A percentile compares a stretch with the other conserved stretches of the same genome.
phyloP scores from a whole-genome alignment of 768 basidiomycete genomes.

The Atractiella rhizophila region DNA sequence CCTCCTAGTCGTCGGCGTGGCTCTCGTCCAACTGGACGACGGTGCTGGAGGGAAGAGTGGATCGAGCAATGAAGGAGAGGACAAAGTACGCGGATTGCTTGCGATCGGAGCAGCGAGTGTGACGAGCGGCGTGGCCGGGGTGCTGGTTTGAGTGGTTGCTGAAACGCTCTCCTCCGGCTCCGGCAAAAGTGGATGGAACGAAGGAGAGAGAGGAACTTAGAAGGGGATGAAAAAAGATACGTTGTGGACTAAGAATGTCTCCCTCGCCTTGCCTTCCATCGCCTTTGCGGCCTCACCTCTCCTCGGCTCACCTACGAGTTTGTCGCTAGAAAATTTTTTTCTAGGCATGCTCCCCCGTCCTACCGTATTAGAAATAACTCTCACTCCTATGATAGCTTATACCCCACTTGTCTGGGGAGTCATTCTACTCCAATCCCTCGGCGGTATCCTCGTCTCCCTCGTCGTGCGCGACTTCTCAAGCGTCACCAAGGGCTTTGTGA shows the following conservation, averaged over 20 bases:
- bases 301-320: background rate
- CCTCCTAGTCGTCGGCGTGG: conserved; percentile 48
- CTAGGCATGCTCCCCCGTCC: background rate
- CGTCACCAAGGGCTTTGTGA: conserved; percentile 18
- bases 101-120: conserved; percentile 75
- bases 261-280: conserved; percentile 15
- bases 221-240: too few species aligned
- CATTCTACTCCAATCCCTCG: conserved; percentile 14
- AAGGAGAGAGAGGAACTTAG: too few species aligned
- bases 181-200: too few species aligned
- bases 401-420: conserved; percentile 11
- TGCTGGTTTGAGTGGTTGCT: conserved; percentile 93
- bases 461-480: conserved; percentile 15
- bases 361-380: too few species aligned
- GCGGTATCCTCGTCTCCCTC: conserved; percentile 16
- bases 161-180: conserved; percentile 29
- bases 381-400: conserved; percentile 7
- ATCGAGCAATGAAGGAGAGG: too few species aligned
- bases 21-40: conserved; percentile 39
- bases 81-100: conserved; percentile 53
- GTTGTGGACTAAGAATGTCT: conserved; percentile 14
- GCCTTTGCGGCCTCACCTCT: conserved; percentile 10
- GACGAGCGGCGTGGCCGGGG: conserved; percentile 76
- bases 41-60: too few species aligned
- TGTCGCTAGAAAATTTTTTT: background rate